phyloP scores from a whole-genome alignment of 2,329 filamentous ascomycete genomes.

The Xylariaceae sp. region DNA sequence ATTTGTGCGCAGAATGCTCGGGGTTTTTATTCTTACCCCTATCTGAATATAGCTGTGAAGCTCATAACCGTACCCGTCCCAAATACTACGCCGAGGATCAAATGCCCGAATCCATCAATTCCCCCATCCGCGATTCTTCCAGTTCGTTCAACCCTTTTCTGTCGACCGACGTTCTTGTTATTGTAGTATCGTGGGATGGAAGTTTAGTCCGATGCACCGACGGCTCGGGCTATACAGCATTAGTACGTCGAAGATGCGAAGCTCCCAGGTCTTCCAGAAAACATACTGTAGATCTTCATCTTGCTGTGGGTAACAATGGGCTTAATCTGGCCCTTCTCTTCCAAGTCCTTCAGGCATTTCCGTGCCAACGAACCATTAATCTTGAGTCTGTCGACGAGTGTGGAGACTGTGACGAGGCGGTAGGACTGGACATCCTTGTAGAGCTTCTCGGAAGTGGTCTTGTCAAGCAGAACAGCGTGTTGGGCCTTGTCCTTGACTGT shows the following conservation, averaged over 20 bases:
- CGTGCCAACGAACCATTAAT: slow-evolving; percentile 98
- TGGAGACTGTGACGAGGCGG: slow-evolving; percentile 98
- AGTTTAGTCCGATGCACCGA: slow-evolving; percentile 43
- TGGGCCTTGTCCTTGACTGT: slow-evolving; percentile 99
- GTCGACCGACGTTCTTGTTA: slow-evolving; percentile 39
- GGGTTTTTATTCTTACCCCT: slow-evolving; percentile 41
- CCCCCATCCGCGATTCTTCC: slow-evolving; percentile 38
- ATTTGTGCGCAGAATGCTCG: slow-evolving; percentile 34
- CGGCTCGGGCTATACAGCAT: slow-evolving; percentile 40
- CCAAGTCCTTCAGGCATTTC: slow-evolving; percentile 85
- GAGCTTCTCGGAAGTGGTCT: slow-evolving; percentile 95
- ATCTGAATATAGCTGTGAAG: slow-evolving; percentile 42
- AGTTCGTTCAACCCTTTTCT: slow-evolving; percentile 33
- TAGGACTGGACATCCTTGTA: slow-evolving; percentile 99
- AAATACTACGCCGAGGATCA: slow-evolving; percentile 45
- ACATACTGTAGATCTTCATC: slow-evolving; percentile 95
- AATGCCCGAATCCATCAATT: slow-evolving; percentile 43
- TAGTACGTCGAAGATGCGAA: slow-evolving; percentile 18
- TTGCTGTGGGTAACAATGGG: slow-evolving; percentile 95
- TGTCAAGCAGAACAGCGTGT: slow-evolving; percentile 99
- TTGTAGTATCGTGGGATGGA: slow-evolving; percentile 44
- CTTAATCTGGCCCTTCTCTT: slow-evolving; percentile 99
- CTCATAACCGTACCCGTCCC: slow-evolving; percentile 42
- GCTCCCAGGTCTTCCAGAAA: neutral
- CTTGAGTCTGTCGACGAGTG: slow-evolving; percentile 99